These are phyloP conservation scores for Moesziomyces sp. DNA, from an alignment of 1,284 basidiomycete species.

Conservation along the genomic window DNA sequence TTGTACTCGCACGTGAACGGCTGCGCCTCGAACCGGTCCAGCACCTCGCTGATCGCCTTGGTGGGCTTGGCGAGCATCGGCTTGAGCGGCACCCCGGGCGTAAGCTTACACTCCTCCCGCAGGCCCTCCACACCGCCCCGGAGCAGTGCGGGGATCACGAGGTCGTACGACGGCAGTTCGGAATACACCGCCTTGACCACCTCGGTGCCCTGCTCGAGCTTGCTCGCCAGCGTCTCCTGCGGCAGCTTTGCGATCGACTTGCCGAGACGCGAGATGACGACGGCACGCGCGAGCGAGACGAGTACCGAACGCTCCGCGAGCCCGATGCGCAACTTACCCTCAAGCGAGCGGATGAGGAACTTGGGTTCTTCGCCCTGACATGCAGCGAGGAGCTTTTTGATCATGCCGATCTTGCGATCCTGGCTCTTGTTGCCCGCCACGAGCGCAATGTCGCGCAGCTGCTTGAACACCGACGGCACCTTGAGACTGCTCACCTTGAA, in stretches of 20 bases:
- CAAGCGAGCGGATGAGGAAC: conserved; percentile 92
- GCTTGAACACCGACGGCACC: conserved; percentile 77
- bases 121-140: conserved; percentile 81
- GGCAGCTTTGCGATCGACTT: conserved; percentile 73
- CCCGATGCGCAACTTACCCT: conserved; percentile 96
- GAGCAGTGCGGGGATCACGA: conserved; percentile 91
- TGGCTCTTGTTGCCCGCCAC: conserved; percentile 79
- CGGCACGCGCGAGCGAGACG: conserved; percentile 61
- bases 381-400: conserved; percentile 91
- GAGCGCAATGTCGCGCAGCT: conserved; percentile 66
- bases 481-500: conserved; percentile 94
- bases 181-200: conserved; percentile 92
- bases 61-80: conserved; percentile 99
- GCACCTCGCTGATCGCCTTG: conserved; percentile 97
- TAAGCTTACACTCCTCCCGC: conserved; percentile 83
- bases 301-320: conserved; percentile 87
- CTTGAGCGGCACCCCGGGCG: conserved; percentile 91
- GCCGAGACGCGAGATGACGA: conserved; percentile 54
- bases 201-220: conserved; percentile 82
- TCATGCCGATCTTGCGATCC: conserved; percentile 86
- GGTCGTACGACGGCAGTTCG: conserved; percentile 92
- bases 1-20: conserved; percentile 99
- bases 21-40: conserved; percentile 95
- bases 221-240: conserved; percentile 77
- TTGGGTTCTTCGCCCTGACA: conserved; percentile 90